phyloP scores from a whole-genome alignment of 163 green algal species.

The Coccomyxa subellipsoidea region DNA sequence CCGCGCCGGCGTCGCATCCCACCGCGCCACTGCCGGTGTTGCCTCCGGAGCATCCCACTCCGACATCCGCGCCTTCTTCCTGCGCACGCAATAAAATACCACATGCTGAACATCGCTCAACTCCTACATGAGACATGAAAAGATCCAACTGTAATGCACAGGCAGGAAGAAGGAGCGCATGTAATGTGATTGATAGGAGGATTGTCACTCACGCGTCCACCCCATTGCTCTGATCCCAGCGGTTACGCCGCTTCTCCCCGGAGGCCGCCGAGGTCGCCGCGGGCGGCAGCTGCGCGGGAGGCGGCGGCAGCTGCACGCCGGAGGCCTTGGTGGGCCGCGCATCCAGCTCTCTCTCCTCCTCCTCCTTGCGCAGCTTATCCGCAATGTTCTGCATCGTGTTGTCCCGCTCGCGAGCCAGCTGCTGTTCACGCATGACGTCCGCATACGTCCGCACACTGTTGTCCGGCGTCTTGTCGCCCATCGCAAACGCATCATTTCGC shows the following conservation, averaged over 20 bases:
- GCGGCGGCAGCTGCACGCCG: constrained; percentile 21
- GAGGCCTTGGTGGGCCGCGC: constrained; percentile 56
- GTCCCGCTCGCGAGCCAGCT: constrained; percentile 84
- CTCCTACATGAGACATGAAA: neutral
- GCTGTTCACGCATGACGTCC: constrained; percentile 85
- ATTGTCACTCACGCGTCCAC: constrained; percentile 30
- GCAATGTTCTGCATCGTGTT: constrained; percentile 80
- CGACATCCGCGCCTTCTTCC: constrained; percentile 30
- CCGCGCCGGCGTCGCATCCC: constrained; percentile 45
- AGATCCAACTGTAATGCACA: neutral
- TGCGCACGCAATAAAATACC: constrained; percentile 20
- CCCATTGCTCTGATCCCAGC: constrained; percentile 75
- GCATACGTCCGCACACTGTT: constrained; percentile 83
- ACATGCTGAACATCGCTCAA: neutral
- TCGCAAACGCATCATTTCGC: constrained; percentile 87
- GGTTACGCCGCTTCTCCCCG: constrained; percentile 72
- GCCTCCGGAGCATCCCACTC: constrained; percentile 38
- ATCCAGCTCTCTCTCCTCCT: constrained; percentile 39
- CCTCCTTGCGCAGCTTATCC: constrained; percentile 47
- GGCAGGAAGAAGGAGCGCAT: neutral
- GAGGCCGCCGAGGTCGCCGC: constrained; percentile 8
- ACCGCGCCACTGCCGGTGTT: constrained; percentile 29
- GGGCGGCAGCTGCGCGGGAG: constrained; percentile 23
- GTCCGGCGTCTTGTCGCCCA: constrained; percentile 84
- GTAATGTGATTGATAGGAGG: neutral